Evolutionary conservation across 306 rosid genomes (phyloP).

Genomic region (Glycine latifolia): DNA sequence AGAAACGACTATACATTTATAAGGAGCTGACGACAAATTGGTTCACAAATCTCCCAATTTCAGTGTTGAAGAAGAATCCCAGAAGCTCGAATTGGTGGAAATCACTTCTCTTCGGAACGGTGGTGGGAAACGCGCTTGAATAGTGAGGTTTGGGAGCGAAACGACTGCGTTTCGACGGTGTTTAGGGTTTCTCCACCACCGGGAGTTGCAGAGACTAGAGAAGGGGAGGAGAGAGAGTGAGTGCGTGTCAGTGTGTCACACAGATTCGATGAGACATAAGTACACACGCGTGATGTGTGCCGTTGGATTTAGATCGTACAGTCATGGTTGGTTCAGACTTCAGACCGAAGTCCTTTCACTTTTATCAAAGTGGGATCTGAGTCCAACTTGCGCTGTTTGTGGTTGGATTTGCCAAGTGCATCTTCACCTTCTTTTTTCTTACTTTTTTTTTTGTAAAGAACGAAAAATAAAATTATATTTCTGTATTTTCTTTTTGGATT

Average conservation of each 20-base stretch:
- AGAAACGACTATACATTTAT: slow-evolving; percentile 14
- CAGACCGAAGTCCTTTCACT: slow-evolving; percentile 32
- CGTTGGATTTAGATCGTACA: slow-evolving; percentile 52
- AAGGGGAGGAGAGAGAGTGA: slow-evolving; percentile 42
- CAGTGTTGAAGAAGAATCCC: background rate
- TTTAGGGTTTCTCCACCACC: slow-evolving; percentile 48
- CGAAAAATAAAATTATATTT: too few relatives aligned
- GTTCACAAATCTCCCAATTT: background rate
- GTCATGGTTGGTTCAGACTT: background rate
- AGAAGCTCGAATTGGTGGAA: too few relatives aligned
- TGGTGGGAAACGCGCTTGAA: background rate
- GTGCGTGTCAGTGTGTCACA: slow-evolving; percentile 62
- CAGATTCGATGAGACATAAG: slow-evolving; percentile 57
- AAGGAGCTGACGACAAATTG: slow-evolving; percentile 14
- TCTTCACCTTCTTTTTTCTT: too few relatives aligned
- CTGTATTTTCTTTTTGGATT: too few relatives aligned
- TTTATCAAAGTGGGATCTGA: slow-evolving; percentile 44
- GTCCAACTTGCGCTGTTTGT: slow-evolving; percentile 24
- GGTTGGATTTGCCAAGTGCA: slow-evolving; percentile 54
- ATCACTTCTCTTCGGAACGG: too few relatives aligned
- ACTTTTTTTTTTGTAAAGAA: too few relatives aligned
- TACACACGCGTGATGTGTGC: slow-evolving; percentile 43
- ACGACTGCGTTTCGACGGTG: slow-evolving; percentile 49
- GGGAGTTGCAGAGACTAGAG: slow-evolving; percentile 49
- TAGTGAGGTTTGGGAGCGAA: background rate